phyloP scores from a whole-genome alignment of 164 flowering plant species.

The Saururus chinensis region DNA sequence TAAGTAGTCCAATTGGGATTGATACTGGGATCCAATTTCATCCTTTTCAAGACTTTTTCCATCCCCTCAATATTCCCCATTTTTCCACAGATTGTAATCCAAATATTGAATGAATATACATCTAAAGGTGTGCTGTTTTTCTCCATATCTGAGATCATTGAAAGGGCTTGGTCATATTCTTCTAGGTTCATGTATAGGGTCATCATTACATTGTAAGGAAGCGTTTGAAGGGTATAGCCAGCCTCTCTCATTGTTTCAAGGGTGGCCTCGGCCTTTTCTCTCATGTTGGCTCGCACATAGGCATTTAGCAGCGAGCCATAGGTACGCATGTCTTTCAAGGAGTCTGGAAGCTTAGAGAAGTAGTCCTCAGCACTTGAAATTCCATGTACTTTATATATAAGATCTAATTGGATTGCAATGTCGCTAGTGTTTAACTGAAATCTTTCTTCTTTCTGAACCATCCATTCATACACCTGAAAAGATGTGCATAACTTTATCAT shows the following conservation, averaged over 20 bases:
- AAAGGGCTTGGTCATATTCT: conserved; percentile 56
- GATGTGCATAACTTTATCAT: background rate
- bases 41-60: conserved; percentile 61
- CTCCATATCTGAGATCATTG: conserved; percentile 55
- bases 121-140: conserved; percentile 46
- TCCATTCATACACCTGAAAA: conserved; percentile 87
- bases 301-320: conserved; percentile 77
- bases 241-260: conserved; percentile 36
- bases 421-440: conserved; percentile 61
- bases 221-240: conserved; percentile 43
- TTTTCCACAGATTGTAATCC: conserved; percentile 66
- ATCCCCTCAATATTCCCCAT: conserved; percentile 49
- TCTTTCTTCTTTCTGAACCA: conserved; percentile 46
- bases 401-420: conserved; percentile 77
- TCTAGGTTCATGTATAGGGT: conserved; percentile 72
- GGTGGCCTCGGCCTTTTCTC: conserved; percentile 36
- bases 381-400: conserved; percentile 68
- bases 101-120: conserved; percentile 77
- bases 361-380: conserved; percentile 59
- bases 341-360: conserved; percentile 42
- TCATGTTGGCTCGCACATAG: conserved; percentile 47
- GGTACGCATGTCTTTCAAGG: conserved; percentile 47
- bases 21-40: conserved; percentile 43
- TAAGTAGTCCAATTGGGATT: conserved; percentile 80
- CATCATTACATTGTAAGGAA: conserved; percentile 88